A percentile compares a stretch with the other conserved stretches of the same genome.
Conservation (phyloP, 2,329 filamentous ascomycete species). For the Balansia obtecta region DNA sequence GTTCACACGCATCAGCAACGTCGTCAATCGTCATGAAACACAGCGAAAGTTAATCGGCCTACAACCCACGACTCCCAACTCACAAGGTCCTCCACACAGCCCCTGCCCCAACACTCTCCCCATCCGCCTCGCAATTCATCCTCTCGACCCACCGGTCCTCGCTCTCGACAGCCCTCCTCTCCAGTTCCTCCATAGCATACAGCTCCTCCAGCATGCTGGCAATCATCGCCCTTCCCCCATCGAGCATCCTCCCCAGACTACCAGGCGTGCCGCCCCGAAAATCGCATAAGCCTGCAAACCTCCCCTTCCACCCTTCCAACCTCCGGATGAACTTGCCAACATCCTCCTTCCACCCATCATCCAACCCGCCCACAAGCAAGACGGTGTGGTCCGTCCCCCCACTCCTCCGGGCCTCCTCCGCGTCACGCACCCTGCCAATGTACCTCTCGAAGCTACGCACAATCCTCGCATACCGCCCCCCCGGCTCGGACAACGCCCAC, state of each 20-base stretch:
- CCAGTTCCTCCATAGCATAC: slow-evolving; percentile 47
- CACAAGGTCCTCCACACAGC: slow-evolving; percentile 34
- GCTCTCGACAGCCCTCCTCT: slow-evolving; percentile 39
- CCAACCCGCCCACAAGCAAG: slow-evolving; percentile 42
- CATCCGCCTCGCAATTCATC: slow-evolving; percentile 34
- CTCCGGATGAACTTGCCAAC: slow-evolving; percentile 37
- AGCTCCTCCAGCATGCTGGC: slow-evolving; percentile 51
- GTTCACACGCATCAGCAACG: no score
- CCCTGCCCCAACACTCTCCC: slow-evolving; percentile 27
- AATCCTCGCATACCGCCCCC: slow-evolving; percentile 42
- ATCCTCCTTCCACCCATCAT: slow-evolving; percentile 46
- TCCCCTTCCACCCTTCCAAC: slow-evolving; percentile 40
- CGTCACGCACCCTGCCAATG: slow-evolving; percentile 34
- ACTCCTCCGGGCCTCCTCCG: slow-evolving; percentile 30
- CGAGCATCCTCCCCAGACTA: slow-evolving; percentile 36
- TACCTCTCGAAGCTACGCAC: slow-evolving; percentile 48
- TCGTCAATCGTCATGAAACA: no score
- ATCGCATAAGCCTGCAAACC: slow-evolving; percentile 30
- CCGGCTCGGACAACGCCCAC: slow-evolving; percentile 43
- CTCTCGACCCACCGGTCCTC: slow-evolving; percentile 48
- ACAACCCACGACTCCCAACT: not conserved
- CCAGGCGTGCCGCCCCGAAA: slow-evolving; percentile 22
- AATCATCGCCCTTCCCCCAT: slow-evolving; percentile 35
- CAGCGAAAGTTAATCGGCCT: no score
- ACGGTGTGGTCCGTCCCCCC: slow-evolving; percentile 18